Evolutionary conservation across 805 yeast species (phyloP), one percentile per base, ranked within the genome.

Genomic region (Pichia thaimueangensis): DNA sequence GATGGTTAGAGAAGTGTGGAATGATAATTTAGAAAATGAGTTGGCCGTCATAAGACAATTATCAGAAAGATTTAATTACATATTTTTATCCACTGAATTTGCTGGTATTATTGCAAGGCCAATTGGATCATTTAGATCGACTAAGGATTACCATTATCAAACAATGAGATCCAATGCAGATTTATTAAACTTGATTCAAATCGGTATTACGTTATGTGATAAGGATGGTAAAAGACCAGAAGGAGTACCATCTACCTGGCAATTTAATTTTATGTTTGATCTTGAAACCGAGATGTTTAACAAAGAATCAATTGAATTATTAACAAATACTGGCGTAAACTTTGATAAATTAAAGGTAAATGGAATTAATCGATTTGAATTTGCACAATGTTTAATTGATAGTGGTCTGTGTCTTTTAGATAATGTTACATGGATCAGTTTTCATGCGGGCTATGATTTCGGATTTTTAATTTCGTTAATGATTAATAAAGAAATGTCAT

Each of bases 61-160:
- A 24, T 68, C 80, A 32, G 74, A 69, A 41, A 73, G 73, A 45
- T 80, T 73, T 53, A 74, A 78, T 42, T 68, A 71, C 51, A 74
- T 83, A 21, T 74, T 86, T 3, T 74, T 88, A 45, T 89, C 88
- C 53, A 88, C 94, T 36, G 97, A 93, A 61, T 88, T 93, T 58
- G 96, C 96, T 0, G 98, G 98, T 0, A 86, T 94, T 19, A 82
- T 91, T 22, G 96, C 96, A 3, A 76, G 98, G 54, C 98, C 98
- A 13, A 85, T 93, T 47, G 98, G 98, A 16, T 78, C 86, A 16
- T 93, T 93, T 64, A 78, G 86, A 54, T 80, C 93, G 2, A 85
- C 93, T 13, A 73, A 83, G 20, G 97, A 93, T 61, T 93, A 88
- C 63, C 97, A 93, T 62, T 93, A 91, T 59, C 98, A 93, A 63